Evolutionary conservation across 345 rosid genomes (phyloP), one percentile per base, ranked within the genome.

Genomic region (Camelina neglecta): DNA sequence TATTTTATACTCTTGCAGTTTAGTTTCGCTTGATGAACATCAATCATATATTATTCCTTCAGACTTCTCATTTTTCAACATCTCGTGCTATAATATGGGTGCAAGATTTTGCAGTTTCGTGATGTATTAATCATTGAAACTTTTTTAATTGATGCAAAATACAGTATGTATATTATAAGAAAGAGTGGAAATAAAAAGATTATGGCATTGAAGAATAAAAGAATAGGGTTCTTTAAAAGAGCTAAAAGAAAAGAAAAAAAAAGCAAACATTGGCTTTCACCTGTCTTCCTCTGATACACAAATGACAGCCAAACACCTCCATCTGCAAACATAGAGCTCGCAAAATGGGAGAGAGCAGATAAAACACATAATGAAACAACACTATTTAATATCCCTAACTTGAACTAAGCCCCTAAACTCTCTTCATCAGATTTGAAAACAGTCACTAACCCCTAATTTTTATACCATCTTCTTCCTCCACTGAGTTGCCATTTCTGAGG

Each of bases 371-470:
- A 69, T 56, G 7, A 63, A 56, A 64, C 60, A 48, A 65, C 16
- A 65, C 67, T 64, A 71, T 57, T 38, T 77, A 58, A 65, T 64
- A 65, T n/a, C 7, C 71, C 76, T 56, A 77, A 57, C 61, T 64
- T 54, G 23, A 62, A 35, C 75, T 76, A 76, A 47, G 26, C 71
- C 10, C 71, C 71, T 76, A 70, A 48, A 76, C 75, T 70, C 80
- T 62, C 75, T 62, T 76, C 71, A 57, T 71, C 59, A 63, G 80
- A 56, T 64, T 48, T 75, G 44, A 36, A 76, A 38, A 63, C 51
- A 44, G 70, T 45, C 35, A 33, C 66, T 71, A 77, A 56, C 29
- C 16, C 36, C 81, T 77, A 77, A 45, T 49, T 77, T 71, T 71
- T 64, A 49, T 65, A 71, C 72, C 62, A 44, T 77, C 67, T 55